Evolutionary conservation across 1,284 basidiomycete species (phyloP).

Genomic region (Gomphus bonarii): DNA sequence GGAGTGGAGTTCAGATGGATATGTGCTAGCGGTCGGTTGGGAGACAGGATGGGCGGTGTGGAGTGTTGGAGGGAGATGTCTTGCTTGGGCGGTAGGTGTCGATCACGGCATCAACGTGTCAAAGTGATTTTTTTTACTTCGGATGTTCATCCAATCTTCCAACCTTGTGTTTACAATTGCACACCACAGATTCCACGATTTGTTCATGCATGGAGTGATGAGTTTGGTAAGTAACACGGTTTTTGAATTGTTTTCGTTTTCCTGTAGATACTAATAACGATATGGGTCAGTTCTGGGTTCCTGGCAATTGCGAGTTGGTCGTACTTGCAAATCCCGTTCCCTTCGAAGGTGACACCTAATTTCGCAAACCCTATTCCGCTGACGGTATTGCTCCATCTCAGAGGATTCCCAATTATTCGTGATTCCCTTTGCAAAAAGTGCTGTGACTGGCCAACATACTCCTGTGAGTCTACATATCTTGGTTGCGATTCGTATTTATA

Average conservation of each 20-base stretch:
- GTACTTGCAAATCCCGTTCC: constrained; percentile 38
- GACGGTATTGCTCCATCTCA: not conserved
- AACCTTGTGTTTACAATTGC: constrained; percentile 7
- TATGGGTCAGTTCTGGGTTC: constrained; percentile 79
- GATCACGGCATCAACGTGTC: constrained; percentile 52
- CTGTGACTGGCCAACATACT: constrained; percentile 84
- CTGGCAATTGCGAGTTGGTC: constrained; percentile 82
- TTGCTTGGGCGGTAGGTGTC: constrained; percentile 65
- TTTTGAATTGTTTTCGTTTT: constrained; percentile 13
- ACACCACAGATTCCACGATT: constrained; percentile 6
- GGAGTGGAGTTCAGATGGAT: constrained; percentile 93
- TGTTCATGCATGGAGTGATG: constrained; percentile 17
- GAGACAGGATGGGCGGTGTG: constrained; percentile 84
- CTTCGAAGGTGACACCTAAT: constrained; percentile 3
- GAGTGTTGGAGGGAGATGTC: constrained; percentile 83
- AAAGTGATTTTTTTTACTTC: constrained; percentile 31
- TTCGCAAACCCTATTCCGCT: not conserved
- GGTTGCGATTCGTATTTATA: not conserved
- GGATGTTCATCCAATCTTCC: not conserved
- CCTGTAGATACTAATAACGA: constrained; percentile 17
- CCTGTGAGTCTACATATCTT: constrained; percentile 45
- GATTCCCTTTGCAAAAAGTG: constrained; percentile 91
- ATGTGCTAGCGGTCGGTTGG: constrained; percentile 96
- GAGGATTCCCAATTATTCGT: constrained; percentile 66
- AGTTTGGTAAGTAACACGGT: constrained; percentile 20